A percentile compares a stretch with the other conserved stretches of the same genome.
phyloP scores from a whole-genome alignment of 2,329 filamentous ascomycete species.

The Botryotinia narcissicola region DNA sequence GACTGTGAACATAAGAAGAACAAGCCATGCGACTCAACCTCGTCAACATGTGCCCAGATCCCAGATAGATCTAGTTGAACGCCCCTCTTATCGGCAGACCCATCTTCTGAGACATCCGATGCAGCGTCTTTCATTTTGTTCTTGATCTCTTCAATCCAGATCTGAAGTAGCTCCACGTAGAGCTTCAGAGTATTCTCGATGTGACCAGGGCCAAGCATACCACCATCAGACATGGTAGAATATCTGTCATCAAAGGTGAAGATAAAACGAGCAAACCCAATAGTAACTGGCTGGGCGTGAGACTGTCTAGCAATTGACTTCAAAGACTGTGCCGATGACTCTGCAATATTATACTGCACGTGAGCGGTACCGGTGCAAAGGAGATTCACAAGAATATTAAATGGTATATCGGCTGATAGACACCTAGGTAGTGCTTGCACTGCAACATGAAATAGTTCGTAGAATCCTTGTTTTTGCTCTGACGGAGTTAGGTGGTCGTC shows the following conservation, averaged over 20 bases:
- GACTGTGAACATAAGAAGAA: slow-evolving; percentile 98
- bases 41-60: slow-evolving; percentile 90
- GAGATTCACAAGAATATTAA: slow-evolving; percentile 90
- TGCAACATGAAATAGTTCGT: slow-evolving; percentile 90
- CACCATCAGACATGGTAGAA: slow-evolving; percentile 95
- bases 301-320: slow-evolving; percentile 94
- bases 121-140: slow-evolving; percentile 75
- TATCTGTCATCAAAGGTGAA: slow-evolving; percentile 98
- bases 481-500: slow-evolving; percentile 70
- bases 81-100: slow-evolving; percentile 64
- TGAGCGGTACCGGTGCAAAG: slow-evolving; percentile 96
- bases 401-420: slow-evolving; percentile 83
- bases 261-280: slow-evolving; percentile 94
- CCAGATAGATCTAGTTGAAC: slow-evolving; percentile 81
- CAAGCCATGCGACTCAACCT: slow-evolving; percentile 91
- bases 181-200: slow-evolving; percentile 91
- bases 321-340: slow-evolving; percentile 85
- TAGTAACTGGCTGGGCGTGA: slow-evolving; percentile 92
- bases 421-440: slow-evolving; percentile 95
- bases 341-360: slow-evolving; percentile 86
- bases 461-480: slow-evolving; percentile 91
- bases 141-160: slow-evolving; percentile 97
- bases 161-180: slow-evolving; percentile 89
- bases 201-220: slow-evolving; percentile 89
- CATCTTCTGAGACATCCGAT: slow-evolving; percentile 61